Evolutionary conservation across 2,329 filamentous ascomycete genomes (phyloP), one percentile per base, ranked within the genome.

Genomic region (Hypomyces rosellus): DNA sequence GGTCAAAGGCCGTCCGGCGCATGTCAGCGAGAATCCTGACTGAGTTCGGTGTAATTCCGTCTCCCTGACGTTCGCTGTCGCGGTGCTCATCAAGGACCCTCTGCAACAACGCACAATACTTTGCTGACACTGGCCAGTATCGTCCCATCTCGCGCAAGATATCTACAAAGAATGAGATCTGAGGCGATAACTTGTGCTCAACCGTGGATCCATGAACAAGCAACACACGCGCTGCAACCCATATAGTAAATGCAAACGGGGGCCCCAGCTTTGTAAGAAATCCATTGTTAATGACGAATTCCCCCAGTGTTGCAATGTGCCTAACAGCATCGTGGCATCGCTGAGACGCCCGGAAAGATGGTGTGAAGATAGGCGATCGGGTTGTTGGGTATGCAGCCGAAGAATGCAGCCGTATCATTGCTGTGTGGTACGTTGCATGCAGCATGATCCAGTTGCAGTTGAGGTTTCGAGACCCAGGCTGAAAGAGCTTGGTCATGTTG

Each of bases 341-440:
- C 63, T 95, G 89, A 48, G 83, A 87, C 30, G 91, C 91, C 59
- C 84, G 88, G 66, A 89, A 95, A 0, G 88, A 95, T 0, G 90
- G 88, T 0, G 88, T 91, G 70, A 96, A 96, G 47, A 95, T 91
- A 12, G 86, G 85, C 1, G 89, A 95, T 33, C 88, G 80, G 3
- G 88, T 93, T 4, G 89, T 95, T 3, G 91, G 91, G 66, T 96
- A 96, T 2, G 90, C 91, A 5, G 91, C 89, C 1, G 89, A 95
- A 0, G 90, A 96, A 70, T 96, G 90, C 20, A 96, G 77, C 34
- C 91, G 84, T 59, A 96, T 95, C 8, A 95, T 84, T 42, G 90
- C 87, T 1, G 89, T 95, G 66, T 95, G 88, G 62, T 91, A 95
- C 1, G 89, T 90, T 4, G 88, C 86, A 64, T 96, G 91, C 30